Evolutionary conservation across 78 protist genomes (phyloP), one percentile per base, ranked within the genome.

Genomic region (Salpingoeca rosetta): DNA sequence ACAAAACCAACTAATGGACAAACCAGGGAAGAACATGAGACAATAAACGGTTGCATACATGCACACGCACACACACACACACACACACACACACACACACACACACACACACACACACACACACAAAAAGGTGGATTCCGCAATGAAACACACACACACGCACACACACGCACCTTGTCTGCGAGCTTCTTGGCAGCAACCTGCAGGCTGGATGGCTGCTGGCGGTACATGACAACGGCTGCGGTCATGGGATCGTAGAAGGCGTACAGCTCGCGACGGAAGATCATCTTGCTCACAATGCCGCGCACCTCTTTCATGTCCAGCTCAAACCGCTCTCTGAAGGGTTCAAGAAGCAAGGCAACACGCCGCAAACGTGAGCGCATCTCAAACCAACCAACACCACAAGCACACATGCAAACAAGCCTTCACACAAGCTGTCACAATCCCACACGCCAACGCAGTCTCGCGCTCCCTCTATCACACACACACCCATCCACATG

Each of bases 211-310:
- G 90, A 75, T 57, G 89, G 92, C 88, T 92, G 95, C 26, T 86
- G 87, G 43, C 88, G 92, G 82, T 94, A 92, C 89, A 93, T 79
- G 44, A 92, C 85, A 72, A 95, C 77, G 75, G 90, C 40, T 81
- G 65, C 88, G 3, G 94, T 90, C 36, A 94, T 90, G 86, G 92
- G 94, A 88, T 95, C 96, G 91, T 85, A 84, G 24, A 84, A 65
- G 27, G 94, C 97, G 51, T 85, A 84, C 38, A 95, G 84, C 84
- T 91, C 94, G 77, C 92, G 93, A 45, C 37, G 76, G 90, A 89
- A 84, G 87, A 95, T 90, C 96, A 95, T 93, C 92, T 92, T 92
- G 82, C 86, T 43, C 83, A 93, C 89, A 44, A 93, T 83, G 45
- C 84, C 38, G 89, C 90, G 92, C 42, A 90, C 84, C 27, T 44